These are phyloP conservation scores for Capsella rubella DNA, from an alignment of 441 rosid species.

Conservation along the genomic window DNA sequence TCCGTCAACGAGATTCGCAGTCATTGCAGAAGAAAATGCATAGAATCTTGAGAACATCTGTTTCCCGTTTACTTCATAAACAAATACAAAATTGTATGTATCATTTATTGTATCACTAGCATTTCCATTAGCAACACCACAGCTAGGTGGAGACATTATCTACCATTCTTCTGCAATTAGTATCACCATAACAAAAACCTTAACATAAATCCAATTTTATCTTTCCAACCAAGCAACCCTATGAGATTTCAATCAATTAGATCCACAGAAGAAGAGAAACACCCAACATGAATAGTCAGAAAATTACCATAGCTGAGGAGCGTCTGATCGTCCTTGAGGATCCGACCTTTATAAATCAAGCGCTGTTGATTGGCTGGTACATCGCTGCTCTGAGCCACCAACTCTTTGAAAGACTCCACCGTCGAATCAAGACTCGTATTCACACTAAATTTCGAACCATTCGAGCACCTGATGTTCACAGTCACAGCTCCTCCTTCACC, in stretches of 20 bases:
- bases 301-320: slow-evolving; percentile 65
- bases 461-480: slow-evolving; percentile 68
- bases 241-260: slow-evolving; percentile 1
- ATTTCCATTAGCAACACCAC: not conserved
- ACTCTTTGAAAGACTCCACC: slow-evolving; percentile 63
- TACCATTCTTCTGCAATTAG: not conserved
- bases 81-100: not conserved
- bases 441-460: slow-evolving; percentile 63
- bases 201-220: slow-evolving; percentile 9
- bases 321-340: slow-evolving; percentile 72
- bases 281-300: not conserved
- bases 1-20: not conserved
- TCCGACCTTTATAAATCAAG: slow-evolving; percentile 81
- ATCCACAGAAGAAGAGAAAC: not conserved
- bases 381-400: slow-evolving; percentile 66
- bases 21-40: not conserved
- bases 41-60: not conserved
- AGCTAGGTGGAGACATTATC: not conserved
- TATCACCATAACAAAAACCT: not conserved
- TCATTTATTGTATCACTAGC: slow-evolving; percentile 5
- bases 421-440: slow-evolving; percentile 57
- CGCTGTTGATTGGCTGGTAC: slow-evolving; percentile 74
- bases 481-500: slow-evolving; percentile 43
- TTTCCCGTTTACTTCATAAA: not conserved
- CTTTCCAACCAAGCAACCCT: not conserved